Conservation (phyloP, 1,284 basidiomycete species). For the Testicularia cyperi region DNA sequence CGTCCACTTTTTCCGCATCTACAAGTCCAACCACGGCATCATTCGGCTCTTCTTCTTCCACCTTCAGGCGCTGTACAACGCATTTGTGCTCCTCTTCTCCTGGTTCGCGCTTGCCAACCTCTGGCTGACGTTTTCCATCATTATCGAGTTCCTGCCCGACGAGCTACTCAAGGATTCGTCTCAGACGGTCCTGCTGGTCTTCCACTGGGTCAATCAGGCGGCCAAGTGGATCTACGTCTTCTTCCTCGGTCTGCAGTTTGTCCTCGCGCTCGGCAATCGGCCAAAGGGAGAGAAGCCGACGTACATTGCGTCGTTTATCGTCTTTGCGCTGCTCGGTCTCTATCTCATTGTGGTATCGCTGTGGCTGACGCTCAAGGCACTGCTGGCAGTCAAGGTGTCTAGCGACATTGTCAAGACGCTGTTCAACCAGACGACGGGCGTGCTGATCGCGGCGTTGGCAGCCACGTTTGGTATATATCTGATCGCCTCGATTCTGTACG, state of each 20-base stretch:
- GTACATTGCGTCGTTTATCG: slow-evolving; percentile 79
- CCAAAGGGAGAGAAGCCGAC: slow-evolving; percentile 85
- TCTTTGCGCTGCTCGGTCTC: slow-evolving; percentile 59
- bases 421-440: slow-evolving; percentile 49
- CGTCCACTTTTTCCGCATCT: slow-evolving; percentile 88
- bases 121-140: slow-evolving; percentile 94
- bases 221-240: slow-evolving; percentile 85
- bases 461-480: slow-evolving; percentile 63
- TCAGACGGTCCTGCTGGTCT: slow-evolving; percentile 69
- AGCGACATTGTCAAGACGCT: slow-evolving; percentile 28
- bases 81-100: slow-evolving; percentile 83
- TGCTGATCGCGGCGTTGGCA: slow-evolving; percentile 55
- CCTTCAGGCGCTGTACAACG: slow-evolving; percentile 87
- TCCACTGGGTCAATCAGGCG: slow-evolving; percentile 74
- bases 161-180: slow-evolving; percentile 72
- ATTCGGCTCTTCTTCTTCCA: slow-evolving; percentile 90
- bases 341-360: slow-evolving; percentile 57
- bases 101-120: slow-evolving; percentile 91
- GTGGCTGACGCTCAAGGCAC: slow-evolving; percentile 52
- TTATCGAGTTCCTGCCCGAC: slow-evolving; percentile 81
- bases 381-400: slow-evolving; percentile 13
- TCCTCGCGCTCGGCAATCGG: slow-evolving; percentile 85
- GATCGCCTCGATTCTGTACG: slow-evolving; percentile 82
- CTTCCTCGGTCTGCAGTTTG: slow-evolving; percentile 82
- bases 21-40: slow-evolving; percentile 79